Conservation (phyloP, 1,139 yeast species). For the Pichia sp. region DNA sequence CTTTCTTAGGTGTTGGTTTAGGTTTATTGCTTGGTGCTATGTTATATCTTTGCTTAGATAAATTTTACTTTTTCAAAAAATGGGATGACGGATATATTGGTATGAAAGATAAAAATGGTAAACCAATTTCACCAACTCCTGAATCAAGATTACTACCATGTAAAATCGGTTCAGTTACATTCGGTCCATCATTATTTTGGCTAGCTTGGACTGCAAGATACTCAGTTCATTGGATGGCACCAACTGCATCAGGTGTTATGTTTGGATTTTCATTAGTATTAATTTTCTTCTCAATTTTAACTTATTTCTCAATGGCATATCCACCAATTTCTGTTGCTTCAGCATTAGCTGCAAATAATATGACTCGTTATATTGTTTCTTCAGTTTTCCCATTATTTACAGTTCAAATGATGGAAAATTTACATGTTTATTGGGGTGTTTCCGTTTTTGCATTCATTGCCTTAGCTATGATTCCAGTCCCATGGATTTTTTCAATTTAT, state of each 20-base stretch:
- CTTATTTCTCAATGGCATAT: constrained; percentile 66
- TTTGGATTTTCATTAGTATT: constrained; percentile 71
- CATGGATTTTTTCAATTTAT: constrained; percentile 52
- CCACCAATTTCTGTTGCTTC: constrained; percentile 73
- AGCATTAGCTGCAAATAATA: constrained; percentile 74
- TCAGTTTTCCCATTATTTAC: constrained; percentile 70
- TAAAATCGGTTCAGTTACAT: constrained; percentile 42
- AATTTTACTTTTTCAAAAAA: constrained; percentile 43
- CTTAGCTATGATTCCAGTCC: constrained; percentile 64
- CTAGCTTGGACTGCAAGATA: constrained; percentile 69
- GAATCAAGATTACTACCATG: constrained; percentile 37
- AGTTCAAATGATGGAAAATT: constrained; percentile 60
- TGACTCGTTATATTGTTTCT: constrained; percentile 54
- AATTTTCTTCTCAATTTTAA: constrained; percentile 65
- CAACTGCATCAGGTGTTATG: constrained; percentile 67
- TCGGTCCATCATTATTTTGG: constrained; percentile 74
- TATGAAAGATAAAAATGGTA: constrained; percentile 48
- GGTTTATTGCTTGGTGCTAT: constrained; percentile 53
- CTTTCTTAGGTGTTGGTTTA: constrained; percentile 64
- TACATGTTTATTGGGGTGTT: constrained; percentile 74
- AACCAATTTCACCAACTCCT: constrained; percentile 40
- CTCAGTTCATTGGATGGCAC: constrained; percentile 73
- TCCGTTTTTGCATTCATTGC: constrained; percentile 69
- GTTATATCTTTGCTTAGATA: constrained; percentile 45
- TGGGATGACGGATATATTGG: constrained; percentile 62